A percentile compares a stretch with the other conserved stretches of the same genome.
Evolutionary conservation across 1,284 basidiomycete genomes (phyloP).

Genomic region (Sphagnurus paluster): DNA sequence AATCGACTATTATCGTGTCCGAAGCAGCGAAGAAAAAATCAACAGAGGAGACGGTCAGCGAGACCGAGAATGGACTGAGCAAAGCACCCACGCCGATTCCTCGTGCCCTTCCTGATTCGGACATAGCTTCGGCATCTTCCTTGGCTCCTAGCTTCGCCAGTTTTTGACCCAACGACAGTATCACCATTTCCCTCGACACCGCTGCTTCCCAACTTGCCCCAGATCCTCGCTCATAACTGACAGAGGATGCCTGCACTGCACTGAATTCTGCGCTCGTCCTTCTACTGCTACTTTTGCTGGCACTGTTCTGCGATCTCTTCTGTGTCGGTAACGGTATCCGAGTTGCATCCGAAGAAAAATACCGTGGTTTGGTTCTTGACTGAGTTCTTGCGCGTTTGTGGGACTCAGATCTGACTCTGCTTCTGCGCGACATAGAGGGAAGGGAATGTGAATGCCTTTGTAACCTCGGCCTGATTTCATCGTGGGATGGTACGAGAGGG

Average conservation of each 20-base stretch:
- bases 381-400: constrained; percentile 17
- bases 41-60: constrained; percentile 21
- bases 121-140: constrained; percentile 14
- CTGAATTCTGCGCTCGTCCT: constrained; percentile 39
- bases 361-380: constrained; percentile 10
- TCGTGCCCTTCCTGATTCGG: constrained; percentile 31
- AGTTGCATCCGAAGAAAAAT: constrained; percentile 13
- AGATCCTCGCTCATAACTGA: constrained; percentile 19
- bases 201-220: constrained; percentile 37
- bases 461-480: constrained; percentile 16
- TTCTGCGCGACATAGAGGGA: constrained; percentile 22
- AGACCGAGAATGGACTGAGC: constrained; percentile 16
- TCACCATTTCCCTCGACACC: constrained; percentile 37
- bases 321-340: constrained; percentile 9
- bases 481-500: constrained; percentile 1
- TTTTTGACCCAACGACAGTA: constrained; percentile 30
- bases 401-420: constrained; percentile 1
- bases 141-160: constrained; percentile 16
- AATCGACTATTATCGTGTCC: constrained; percentile 24
- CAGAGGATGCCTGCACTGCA: constrained; percentile 30
- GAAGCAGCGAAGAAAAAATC: constrained; percentile 26
- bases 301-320: constrained; percentile 30
- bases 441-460: constrained; percentile 29
- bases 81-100: constrained; percentile 36
- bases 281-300: constrained; percentile 31